A percentile compares a stretch with the other conserved stretches of the same genome.
Evolutionary conservation across 805 yeast genomes (phyloP).

Genomic region (Myxozyma melibiosi): DNA sequence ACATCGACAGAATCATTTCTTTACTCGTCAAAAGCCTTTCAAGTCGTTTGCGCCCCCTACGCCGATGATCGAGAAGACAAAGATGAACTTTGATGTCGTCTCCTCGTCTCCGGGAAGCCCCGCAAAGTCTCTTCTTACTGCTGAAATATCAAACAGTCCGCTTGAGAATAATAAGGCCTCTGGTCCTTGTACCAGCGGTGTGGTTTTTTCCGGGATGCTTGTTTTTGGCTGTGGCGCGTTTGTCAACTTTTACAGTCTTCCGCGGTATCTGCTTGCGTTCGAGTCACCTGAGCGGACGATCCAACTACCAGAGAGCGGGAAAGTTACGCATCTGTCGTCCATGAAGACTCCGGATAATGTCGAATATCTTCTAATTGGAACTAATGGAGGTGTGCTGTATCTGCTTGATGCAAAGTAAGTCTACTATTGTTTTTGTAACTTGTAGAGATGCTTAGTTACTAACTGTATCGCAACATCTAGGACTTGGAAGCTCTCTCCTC

Average conservation of each 20-base stretch:
- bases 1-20: slow-evolving; percentile 27
- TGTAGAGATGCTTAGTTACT: neutral
- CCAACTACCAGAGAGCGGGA: slow-evolving; percentile 21
- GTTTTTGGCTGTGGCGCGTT: slow-evolving; percentile 25
- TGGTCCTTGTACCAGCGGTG: slow-evolving; percentile 27
- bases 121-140: neutral
- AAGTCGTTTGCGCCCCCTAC: slow-evolving; percentile 15
- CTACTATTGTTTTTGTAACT: neutral
- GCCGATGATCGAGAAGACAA: neutral
- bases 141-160: neutral
- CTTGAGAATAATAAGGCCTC: slow-evolving; percentile 1
- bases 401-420: slow-evolving; percentile 13
- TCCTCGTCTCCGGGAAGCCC: neutral
- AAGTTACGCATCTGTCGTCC: slow-evolving; percentile 16
- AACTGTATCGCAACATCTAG: neutral
- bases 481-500: slow-evolving; percentile 17
- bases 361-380: slow-evolving; percentile 25
- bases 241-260: slow-evolving; percentile 25
- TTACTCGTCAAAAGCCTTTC: slow-evolving; percentile 1
- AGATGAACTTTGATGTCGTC: neutral
- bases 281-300: slow-evolving; percentile 26
- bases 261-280: slow-evolving; percentile 26
- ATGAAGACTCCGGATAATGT: neutral
- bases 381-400: slow-evolving; percentile 22
- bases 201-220: slow-evolving; percentile 23